These are phyloP conservation scores for Leishmania gerbilli DNA, from an alignment of 208 protist species.

Conservation along the genomic window DNA sequence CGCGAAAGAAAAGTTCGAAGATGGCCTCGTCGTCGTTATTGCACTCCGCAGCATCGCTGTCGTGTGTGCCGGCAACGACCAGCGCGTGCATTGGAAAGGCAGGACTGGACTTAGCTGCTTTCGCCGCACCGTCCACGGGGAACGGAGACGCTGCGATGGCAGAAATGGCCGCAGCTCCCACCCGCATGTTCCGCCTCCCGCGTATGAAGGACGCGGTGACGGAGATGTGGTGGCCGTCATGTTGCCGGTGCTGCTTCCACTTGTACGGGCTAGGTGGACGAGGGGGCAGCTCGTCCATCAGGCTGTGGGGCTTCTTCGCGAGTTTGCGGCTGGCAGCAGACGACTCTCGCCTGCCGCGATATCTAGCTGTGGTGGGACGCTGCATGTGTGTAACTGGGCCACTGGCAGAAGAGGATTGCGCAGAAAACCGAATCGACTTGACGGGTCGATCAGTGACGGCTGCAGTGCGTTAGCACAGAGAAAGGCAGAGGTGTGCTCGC, in stretches of 20 bases:
- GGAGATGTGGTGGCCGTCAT: slow-evolving; percentile 16
- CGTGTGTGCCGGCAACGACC: background rate
- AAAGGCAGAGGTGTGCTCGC: background rate
- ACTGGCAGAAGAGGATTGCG: background rate
- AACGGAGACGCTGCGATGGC: background rate
- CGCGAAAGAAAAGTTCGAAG: slow-evolving; percentile 23
- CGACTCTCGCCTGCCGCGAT: background rate
- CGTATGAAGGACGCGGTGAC: slow-evolving; percentile 35
- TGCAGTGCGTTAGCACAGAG: background rate
- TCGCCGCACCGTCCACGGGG: background rate
- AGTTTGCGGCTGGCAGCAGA: background rate
- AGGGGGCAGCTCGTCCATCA: slow-evolving; percentile 32
- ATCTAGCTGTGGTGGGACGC: background rate
- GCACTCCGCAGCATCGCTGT: too few relatives aligned
- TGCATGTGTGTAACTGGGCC: background rate
- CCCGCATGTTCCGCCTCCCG: background rate
- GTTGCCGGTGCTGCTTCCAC: slow-evolving; percentile 13
- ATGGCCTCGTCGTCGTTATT: slow-evolving; percentile 14
- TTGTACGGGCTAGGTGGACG: slow-evolving; percentile 74
- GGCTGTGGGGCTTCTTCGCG: slow-evolving; percentile 15
- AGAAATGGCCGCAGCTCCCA: background rate
- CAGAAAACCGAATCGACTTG: background rate
- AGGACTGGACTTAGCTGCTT: background rate
- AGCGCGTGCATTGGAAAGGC: background rate
- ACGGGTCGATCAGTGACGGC: background rate